Base-by-base conservation (phyloP, 495 filamentous ascomycete genomes). In the Apodospora peruviana region DNA sequence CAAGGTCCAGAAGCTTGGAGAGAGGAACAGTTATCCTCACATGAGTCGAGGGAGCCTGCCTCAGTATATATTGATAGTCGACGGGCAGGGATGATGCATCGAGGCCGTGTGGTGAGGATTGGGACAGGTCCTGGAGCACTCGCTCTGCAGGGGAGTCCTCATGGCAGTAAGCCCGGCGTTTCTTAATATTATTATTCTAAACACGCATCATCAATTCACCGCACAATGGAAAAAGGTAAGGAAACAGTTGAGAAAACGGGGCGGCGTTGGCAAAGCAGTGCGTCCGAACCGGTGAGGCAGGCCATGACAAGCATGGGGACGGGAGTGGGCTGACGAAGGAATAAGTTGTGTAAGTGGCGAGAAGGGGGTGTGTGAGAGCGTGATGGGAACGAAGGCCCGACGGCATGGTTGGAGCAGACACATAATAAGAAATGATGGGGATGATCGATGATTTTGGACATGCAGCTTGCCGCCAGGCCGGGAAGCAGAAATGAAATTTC, bases 121-220 rank as follows among this genome's bases (percentile, higher is more conserved):
- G 62, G 16, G 61, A 52, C 35, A 58, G 45, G 62, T 61, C 61
- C 59, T 65, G 63, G 61, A 63, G 61, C 52, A 60, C 61, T 49
- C 61, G 52, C 61, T 66, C 68, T 50, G 56, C 56, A 60, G 65
- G 60, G 57, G 62, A 39, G 48, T 66, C 69, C 57, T 66, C 39
- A 41, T 41, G 67, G 43, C 59, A 62, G 56, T 69, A 69, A 52
- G 66, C 66, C 65, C 70, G 70, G 49, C 72, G 70, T 51, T 70
- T 74, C 60, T 66, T 73, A 59, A 70, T 59, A 67, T 68, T 71
- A 61, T 56, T 62, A 62, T 72, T 73, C 71, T 76, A 72, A 58
- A 67, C 58, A 64, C 63, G 45, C 60, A 65, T 67, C 59, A 68
- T 74, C 67, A 74, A 72, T 61, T 59, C 63, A 69, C 69, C 64